Base-by-base conservation (phyloP, 2,329 filamentous ascomycete species). In the Tolypocladium amazonense region DNA sequence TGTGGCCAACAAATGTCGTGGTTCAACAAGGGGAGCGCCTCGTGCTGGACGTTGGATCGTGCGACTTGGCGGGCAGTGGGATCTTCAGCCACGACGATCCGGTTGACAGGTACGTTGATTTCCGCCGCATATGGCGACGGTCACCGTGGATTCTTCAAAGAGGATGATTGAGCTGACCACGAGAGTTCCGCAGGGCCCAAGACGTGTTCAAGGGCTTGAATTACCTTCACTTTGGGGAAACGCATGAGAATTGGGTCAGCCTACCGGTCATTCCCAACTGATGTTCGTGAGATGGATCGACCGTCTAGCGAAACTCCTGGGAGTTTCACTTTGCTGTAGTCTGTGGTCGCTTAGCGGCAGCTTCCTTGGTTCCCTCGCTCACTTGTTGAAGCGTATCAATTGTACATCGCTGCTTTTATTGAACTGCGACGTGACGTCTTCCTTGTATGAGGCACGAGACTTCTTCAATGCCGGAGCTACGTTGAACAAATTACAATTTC, bases 1-100 rank as follows among this genome's bases (percentile, higher is more conserved):
- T 88, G 0, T 88, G 84, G 85, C 84, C 85, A 0, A 87, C 84
- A 0, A 85, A 84, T 61, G 82, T 87, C 2, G 23, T 47, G 23
- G 23, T 47, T 14, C n/a, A 47, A 25, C 11, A 14, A 25, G 43
- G 43, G n/a, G 43, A 47, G 43, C 43, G 43, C 43, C 43, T 47
- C 1, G 43, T 47, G 23, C 23, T 47, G 43, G 43, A 25, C 20
- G 11, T 47, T 47, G 43, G n/a, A 25, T 47, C 43, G 4, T 47
- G n/a, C 23, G 43, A 47, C 4, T 25, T 47, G 43, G 43, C 43
- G 8, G 43, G 43, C 43, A 45, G 43, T 25, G 43, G 43, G 3
- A 11, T 45, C 9, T 45, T 45, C 14, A 3, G 1, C n/a, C 43
- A 45, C 43, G 43, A 45, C n/a, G 43, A 45, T 23, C 43, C 43